A percentile compares a stretch with the other conserved stretches of the same genome.
phyloP scores from a whole-genome alignment of 2,329 filamentous ascomycete genomes.

The Claviceps sp. region DNA sequence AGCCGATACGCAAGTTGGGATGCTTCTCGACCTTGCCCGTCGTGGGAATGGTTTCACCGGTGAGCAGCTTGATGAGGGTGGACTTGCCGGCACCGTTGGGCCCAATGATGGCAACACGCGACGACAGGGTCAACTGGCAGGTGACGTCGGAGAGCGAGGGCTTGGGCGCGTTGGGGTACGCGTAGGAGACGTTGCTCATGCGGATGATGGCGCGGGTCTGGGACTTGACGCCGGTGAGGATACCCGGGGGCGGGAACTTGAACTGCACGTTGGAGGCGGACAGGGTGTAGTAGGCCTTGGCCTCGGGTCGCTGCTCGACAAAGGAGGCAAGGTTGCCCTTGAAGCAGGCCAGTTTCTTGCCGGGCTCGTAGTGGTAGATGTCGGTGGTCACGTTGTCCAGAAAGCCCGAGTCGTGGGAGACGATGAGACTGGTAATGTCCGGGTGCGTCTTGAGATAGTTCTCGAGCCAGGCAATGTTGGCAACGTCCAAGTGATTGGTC shows the following conservation, averaged over 20 bases:
- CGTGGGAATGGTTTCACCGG: constrained; percentile 78
- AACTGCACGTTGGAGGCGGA: constrained; percentile 82
- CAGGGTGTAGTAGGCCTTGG: constrained; percentile 95
- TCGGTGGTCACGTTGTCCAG: constrained; percentile 95
- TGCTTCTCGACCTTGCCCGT: constrained; percentile 90
- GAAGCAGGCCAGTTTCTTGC: constrained; percentile 86
- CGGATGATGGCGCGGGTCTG: constrained; percentile 86
- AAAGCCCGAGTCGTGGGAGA: constrained; percentile 97
- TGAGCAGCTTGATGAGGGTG: constrained; percentile 93
- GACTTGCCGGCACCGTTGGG: constrained; percentile 97
- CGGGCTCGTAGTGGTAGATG: constrained; percentile 93
- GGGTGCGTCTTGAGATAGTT: constrained; percentile 92
- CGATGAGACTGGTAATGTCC: constrained; percentile 93
- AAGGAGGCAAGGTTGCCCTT: constrained; percentile 74
- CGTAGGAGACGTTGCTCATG: constrained; percentile 83
- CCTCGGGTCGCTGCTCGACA: constrained; percentile 81
- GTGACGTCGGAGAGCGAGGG: constrained; percentile 79
- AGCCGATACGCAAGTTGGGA: constrained; percentile 94
- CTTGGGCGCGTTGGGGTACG: constrained; percentile 82
- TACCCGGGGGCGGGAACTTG: constrained; percentile 94
- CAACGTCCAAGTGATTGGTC: constrained; percentile 95
- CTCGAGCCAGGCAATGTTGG: constrained; percentile 91
- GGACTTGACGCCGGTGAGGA: constrained; percentile 89
- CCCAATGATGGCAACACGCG: constrained; percentile 89
- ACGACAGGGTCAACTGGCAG: constrained; percentile 79